These are phyloP conservation scores for Eremothecium sinecaudum DNA, from an alignment of 1,139 yeast genomes.

Conservation along the genomic window DNA sequence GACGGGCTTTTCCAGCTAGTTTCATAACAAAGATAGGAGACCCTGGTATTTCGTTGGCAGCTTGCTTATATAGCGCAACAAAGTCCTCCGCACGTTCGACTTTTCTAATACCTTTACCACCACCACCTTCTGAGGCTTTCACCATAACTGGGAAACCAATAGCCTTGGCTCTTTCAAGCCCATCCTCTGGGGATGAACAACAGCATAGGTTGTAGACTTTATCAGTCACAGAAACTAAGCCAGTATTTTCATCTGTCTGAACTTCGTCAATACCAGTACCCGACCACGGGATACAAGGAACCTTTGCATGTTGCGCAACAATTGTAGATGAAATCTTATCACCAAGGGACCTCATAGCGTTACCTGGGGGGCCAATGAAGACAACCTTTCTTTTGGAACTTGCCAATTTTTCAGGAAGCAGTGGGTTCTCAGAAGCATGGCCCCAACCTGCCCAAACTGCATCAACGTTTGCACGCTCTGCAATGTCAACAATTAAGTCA, in stretches of 20 bases:
- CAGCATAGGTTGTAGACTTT: conserved; percentile 81
- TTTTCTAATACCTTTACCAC: conserved; percentile 96
- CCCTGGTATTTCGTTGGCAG: conserved; percentile 91
- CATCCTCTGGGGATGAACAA: conserved; percentile 78
- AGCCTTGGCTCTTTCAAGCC: conserved; percentile 66
- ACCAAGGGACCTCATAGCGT: conserved; percentile 98
- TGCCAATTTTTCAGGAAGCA: conserved; percentile 85
- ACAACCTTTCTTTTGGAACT: conserved; percentile 79
- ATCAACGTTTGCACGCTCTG: conserved; percentile 91
- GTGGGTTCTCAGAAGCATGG: conserved; percentile 96
- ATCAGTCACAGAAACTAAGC: conserved; percentile 82
- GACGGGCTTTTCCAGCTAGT: conserved; percentile 91
- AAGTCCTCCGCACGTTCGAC: conserved; percentile 74
- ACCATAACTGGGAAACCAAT: conserved; percentile 97
- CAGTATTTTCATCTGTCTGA: conserved; percentile 51
- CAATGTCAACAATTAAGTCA: conserved; percentile 90
- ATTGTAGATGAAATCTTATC: conserved; percentile 95
- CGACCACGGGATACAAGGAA: conserved; percentile 99
- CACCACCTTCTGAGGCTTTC: conserved; percentile 98
- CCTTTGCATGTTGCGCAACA: conserved; percentile 96
- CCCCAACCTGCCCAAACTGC: conserved; percentile 99
- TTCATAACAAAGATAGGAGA: conserved; percentile 93
- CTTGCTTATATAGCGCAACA: conserved; percentile 65
- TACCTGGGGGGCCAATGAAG: conserved; percentile 97
- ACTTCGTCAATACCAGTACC: conserved; percentile 94